These are phyloP conservation scores for Lasiosphaeria ovina DNA, from an alignment of 495 filamentous ascomycete genomes.

Conservation along the genomic window DNA sequence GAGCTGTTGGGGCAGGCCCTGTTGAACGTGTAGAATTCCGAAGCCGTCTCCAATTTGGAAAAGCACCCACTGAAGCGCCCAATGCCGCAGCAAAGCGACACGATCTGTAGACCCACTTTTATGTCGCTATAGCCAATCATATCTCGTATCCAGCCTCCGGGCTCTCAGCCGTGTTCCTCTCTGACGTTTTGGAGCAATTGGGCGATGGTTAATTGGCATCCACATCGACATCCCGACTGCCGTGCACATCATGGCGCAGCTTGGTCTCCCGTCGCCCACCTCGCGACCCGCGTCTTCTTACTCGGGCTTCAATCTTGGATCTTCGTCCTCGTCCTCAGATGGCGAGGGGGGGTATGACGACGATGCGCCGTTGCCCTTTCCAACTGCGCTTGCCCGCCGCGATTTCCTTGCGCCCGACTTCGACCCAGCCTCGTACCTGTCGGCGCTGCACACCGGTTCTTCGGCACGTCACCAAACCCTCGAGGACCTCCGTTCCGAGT, in stretches of 20 bases:
- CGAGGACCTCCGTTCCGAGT: slow-evolving; percentile 84
- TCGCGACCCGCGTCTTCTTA: slow-evolving; percentile 32
- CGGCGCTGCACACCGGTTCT: slow-evolving; percentile 55
- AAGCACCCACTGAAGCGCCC: too few species aligned
- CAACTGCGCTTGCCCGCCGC: slow-evolving; percentile 69
- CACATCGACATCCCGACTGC: not conserved
- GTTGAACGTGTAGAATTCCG: too few species aligned
- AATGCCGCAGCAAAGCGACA: too few species aligned
- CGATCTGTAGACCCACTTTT: too few species aligned
- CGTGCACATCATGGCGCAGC: slow-evolving; percentile 18
- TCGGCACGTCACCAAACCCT: slow-evolving; percentile 80
- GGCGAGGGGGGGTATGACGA: slow-evolving; percentile 55
- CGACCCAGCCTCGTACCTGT: slow-evolving; percentile 77
- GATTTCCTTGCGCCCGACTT: slow-evolving; percentile 80
- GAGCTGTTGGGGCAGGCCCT: too few species aligned
- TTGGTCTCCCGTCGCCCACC: slow-evolving; percentile 28
- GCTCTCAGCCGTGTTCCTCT: too few species aligned
- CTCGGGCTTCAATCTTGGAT: slow-evolving; percentile 32
- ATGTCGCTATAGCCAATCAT: too few species aligned
- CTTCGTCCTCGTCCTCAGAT: slow-evolving; percentile 40
- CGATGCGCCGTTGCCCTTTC: slow-evolving; percentile 74
- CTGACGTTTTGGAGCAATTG: too few species aligned
- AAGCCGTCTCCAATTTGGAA: too few species aligned
- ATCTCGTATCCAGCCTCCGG: too few species aligned
- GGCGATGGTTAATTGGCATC: not conserved